These are phyloP conservation scores for Leishmania turanica DNA, from an alignment of 208 protist species.

Conservation along the genomic window DNA sequence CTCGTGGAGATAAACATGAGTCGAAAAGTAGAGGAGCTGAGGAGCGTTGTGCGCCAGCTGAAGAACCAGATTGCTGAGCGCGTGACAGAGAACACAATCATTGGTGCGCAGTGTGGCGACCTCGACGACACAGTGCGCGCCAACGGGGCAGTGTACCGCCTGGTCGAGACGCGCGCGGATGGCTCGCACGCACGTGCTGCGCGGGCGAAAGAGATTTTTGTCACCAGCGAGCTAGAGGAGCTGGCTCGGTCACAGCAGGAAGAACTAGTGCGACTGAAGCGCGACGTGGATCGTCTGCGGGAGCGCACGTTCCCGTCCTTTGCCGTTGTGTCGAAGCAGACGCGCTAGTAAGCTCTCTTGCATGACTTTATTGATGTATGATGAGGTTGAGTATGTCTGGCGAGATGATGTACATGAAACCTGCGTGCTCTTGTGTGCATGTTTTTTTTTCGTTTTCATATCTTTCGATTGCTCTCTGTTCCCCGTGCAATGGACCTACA, in stretches of 20 bases:
- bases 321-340: slow-evolving; percentile 88
- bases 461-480: neutral
- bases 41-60: slow-evolving; percentile 48
- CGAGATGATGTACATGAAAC: slow-evolving; percentile 1
- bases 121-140: slow-evolving; percentile 61
- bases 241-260: slow-evolving; percentile 86
- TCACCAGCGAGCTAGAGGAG: slow-evolving; percentile 85
- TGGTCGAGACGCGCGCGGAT: slow-evolving; percentile 69
- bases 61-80: slow-evolving; percentile 78
- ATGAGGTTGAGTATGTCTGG: neutral
- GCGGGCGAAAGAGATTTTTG: slow-evolving; percentile 73
- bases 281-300: slow-evolving; percentile 85
- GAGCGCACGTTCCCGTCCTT: slow-evolving; percentile 92
- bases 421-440: neutral
- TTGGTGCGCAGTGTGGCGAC: slow-evolving; percentile 45
- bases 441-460: slow-evolving; percentile 3
- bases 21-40: slow-evolving; percentile 77
- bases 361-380: neutral
- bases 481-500: neutral
- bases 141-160: slow-evolving; percentile 51
- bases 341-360: slow-evolving; percentile 10
- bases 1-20: slow-evolving; percentile 71
- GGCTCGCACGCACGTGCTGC: slow-evolving; percentile 33
- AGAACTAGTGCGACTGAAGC: slow-evolving; percentile 81
- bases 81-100: slow-evolving; percentile 64